Conservation (phyloP, 257 asterid species). For the Eucommia ulmoides region DNA sequence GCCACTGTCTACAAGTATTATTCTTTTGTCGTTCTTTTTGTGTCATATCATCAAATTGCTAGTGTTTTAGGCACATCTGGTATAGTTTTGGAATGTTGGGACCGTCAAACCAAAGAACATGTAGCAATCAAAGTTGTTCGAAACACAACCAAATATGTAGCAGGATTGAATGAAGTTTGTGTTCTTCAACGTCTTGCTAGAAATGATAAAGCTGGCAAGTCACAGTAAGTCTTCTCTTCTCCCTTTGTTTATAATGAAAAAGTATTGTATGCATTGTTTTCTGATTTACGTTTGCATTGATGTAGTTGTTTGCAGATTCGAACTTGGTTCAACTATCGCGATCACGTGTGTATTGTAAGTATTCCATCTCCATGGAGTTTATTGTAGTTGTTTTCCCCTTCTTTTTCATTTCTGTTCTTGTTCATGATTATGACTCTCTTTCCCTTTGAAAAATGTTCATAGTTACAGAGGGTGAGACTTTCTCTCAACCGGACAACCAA, state of each 20-base stretch:
- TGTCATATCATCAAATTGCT: conserved; percentile 66
- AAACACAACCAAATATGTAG: conserved; percentile 64
- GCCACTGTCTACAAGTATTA: conserved; percentile 46
- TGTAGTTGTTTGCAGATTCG: conserved; percentile 74
- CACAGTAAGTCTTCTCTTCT: conserved; percentile 35
- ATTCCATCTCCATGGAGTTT: conserved; percentile 7
- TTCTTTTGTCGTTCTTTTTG: conserved; percentile 52
- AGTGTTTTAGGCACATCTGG: conserved; percentile 96
- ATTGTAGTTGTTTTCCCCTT: conserved; percentile 2
- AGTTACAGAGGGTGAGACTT: not conserved
- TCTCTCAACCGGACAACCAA: conserved; percentile 3
- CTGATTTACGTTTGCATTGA: conserved; percentile 9
- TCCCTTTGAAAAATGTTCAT: not conserved
- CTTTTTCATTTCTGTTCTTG: conserved; percentile 6
- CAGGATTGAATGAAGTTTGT: conserved; percentile 70
- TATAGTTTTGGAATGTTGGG: conserved; percentile 92
- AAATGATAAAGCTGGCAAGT: conserved; percentile 36
- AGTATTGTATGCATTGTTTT: conserved; percentile 5
- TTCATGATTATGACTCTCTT: not conserved
- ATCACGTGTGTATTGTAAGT: conserved; percentile 80
- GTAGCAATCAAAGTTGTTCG: conserved; percentile 78
- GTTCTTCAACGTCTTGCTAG: conserved; percentile 52
- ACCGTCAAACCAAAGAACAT: conserved; percentile 44
- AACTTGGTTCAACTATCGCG: conserved; percentile 80
- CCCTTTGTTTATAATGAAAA: not conserved